These are phyloP conservation scores for Trypethelium eluteriae DNA, from an alignment of 495 filamentous ascomycete genomes.

Conservation along the genomic window DNA sequence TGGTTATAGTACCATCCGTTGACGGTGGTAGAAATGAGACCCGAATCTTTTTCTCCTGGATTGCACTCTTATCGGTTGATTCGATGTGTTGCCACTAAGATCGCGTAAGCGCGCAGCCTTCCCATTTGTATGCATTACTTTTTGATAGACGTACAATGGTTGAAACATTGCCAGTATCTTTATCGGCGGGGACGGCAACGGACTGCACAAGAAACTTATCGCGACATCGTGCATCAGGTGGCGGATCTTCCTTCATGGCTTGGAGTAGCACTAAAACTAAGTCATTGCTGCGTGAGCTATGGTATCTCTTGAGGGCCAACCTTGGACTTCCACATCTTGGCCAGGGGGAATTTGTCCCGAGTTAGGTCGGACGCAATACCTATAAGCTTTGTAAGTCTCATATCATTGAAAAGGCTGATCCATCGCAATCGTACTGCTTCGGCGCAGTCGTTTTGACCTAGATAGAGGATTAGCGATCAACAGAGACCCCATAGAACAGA, in stretches of 20 bases:
- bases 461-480: constrained; percentile 15
- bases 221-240: constrained; percentile 75
- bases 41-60: constrained; percentile 95
- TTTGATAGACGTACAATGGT: background rate
- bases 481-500: background rate
- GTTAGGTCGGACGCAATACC: constrained; percentile 97
- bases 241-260: constrained; percentile 93
- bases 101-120: constrained; percentile 26
- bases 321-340: constrained; percentile 82
- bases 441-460: constrained; percentile 99
- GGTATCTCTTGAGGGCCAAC: constrained; percentile 44
- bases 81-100: constrained; percentile 70
- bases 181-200: constrained; percentile 72
- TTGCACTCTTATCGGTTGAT: constrained; percentile 61
- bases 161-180: constrained; percentile 43
- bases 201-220: constrained; percentile 99
- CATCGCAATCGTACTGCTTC: constrained; percentile 68
- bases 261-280: constrained; percentile 70
- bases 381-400: constrained; percentile 32
- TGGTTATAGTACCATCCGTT: constrained; percentile 44
- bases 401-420: background rate
- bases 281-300: constrained; percentile 25
- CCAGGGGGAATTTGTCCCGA: constrained; percentile 89
- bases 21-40: constrained; percentile 61
- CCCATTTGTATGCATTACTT: background rate